These are phyloP conservation scores for Didymella lethalis DNA, from an alignment of 2,329 filamentous ascomycete species.

Conservation along the genomic window DNA sequence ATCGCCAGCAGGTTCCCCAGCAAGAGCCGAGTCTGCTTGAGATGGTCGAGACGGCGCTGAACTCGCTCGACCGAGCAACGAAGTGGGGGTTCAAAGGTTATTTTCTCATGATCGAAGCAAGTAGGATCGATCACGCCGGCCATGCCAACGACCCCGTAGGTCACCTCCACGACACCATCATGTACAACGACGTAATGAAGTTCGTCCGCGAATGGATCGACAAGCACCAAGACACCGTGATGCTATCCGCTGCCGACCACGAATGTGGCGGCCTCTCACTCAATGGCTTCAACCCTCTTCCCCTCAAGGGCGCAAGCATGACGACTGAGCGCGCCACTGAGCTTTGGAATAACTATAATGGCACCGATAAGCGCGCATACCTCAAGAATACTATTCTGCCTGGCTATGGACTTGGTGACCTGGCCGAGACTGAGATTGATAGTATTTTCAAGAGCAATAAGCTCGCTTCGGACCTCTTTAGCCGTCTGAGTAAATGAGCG, in stretches of 20 bases:
- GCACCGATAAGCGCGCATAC: slow-evolving; percentile 43
- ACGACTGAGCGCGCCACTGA: slow-evolving; percentile 44
- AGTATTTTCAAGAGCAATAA: slow-evolving; percentile 37
- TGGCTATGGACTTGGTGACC: slow-evolving; percentile 39
- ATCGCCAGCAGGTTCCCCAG: slow-evolving; percentile 49
- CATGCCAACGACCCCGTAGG: slow-evolving; percentile 37
- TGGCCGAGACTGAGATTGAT: slow-evolving; percentile 36
- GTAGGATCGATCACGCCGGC: slow-evolving; percentile 35
- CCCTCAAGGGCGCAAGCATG: slow-evolving; percentile 41
- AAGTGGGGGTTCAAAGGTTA: slow-evolving; percentile 48
- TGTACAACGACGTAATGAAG: slow-evolving; percentile 52
- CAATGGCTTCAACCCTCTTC: slow-evolving; percentile 49
- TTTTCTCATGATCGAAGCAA: slow-evolving; percentile 50
- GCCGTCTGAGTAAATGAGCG: slow-evolving; percentile 42
- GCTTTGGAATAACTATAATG: slow-evolving; percentile 41
- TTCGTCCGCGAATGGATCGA: slow-evolving; percentile 54
- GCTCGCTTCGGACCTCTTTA: slow-evolving; percentile 40
- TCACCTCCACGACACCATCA: slow-evolving; percentile 51
- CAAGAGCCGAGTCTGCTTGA: slow-evolving; percentile 53
- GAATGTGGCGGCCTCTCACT: slow-evolving; percentile 53
- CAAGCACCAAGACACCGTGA: slow-evolving; percentile 49
- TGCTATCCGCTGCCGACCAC: slow-evolving; percentile 54
- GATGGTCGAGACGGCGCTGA: slow-evolving; percentile 52
- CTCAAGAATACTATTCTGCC: slow-evolving; percentile 35
- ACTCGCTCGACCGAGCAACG: slow-evolving; percentile 48